Evolutionary conservation across 2,329 filamentous ascomycete species (phyloP), one percentile per base, ranked within the genome.

Genomic region (Colletotrichum aenigma): DNA sequence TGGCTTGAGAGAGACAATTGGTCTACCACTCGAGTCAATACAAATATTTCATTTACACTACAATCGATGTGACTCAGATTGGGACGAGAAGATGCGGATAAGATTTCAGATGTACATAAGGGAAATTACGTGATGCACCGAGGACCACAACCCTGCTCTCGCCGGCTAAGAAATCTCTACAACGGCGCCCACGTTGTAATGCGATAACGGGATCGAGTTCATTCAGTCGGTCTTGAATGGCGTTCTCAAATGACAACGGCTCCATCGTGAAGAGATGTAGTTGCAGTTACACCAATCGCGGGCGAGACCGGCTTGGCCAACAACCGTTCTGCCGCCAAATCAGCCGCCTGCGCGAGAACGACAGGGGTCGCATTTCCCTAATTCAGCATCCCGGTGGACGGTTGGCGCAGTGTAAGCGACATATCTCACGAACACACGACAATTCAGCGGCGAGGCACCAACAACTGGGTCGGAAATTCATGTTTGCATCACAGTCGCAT

Each of bases 321-420:
- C 43, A 48, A 21, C 9, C 3, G 18, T 48, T 21, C 43, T 48
- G 43, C 43, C 18, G n/a, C 43, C 4, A 7, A 21, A 21, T 52
- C 43, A 52, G 6, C 43, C 43, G 10, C n/a, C 43, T 52, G n/a
- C n/a, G 43, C 10, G 43, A 7, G 12, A 52, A 21, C n/a, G n/a
- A 52, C 43, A 21, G 43, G 43, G 43, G 10, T 24, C 16, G 43
- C 16, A 48, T 21, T 52, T 52, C 0, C 43, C n/a, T 52, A 7
- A 52, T 21, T 0, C 43, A 52, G 43, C 43, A 52, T 52, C n/a
- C 43, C 43, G 10, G 10, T 24, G 10, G 12, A 0, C 43, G 4
- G n/a, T 13, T 21, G 43, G 43, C n/a, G 43, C 43, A 13, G 0
- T 0, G 2, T 13, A 52, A 21, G 10, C n/a, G 43, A 52, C 43